Conservation (phyloP, 2,329 filamentous ascomycete genomes). For the Colletotrichum sp. region DNA sequence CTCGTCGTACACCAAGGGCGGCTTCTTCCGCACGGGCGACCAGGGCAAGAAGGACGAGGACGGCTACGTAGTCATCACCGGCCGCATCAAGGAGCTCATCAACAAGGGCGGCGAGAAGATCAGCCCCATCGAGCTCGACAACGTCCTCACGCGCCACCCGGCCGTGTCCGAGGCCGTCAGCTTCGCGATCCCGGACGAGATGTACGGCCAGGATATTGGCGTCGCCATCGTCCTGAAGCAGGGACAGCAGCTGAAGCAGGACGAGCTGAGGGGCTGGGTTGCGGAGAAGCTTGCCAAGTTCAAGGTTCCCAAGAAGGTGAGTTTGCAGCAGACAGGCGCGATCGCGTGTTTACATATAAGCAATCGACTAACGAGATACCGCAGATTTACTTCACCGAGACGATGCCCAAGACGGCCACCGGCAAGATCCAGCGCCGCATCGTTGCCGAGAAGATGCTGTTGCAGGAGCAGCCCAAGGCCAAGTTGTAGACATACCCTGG, state of each 20-base stretch:
- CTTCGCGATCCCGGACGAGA: constrained; percentile 81
- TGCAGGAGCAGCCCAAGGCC: constrained; percentile 62
- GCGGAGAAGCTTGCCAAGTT: constrained; percentile 77
- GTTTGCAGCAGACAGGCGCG: constrained; percentile 16
- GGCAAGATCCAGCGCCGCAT: constrained; percentile 87
- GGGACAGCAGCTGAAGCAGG: constrained; percentile 58
- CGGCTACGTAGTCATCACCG: constrained; percentile 85
- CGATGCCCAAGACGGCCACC: constrained; percentile 92
- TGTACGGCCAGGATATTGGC: constrained; percentile 83
- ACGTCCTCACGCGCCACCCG: constrained; percentile 76
- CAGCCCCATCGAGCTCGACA: constrained; percentile 86
- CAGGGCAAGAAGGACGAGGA: constrained; percentile 82
- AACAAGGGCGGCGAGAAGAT: constrained; percentile 93
- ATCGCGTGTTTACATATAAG: not conserved
- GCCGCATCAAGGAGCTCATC: constrained; percentile 93
- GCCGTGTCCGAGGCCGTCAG: constrained; percentile 79
- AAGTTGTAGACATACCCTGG: constrained; percentile 49
- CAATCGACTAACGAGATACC: not conserved
- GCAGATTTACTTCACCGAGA: constrained; percentile 80
- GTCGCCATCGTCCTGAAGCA: constrained; percentile 77
- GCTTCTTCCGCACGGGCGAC: constrained; percentile 88
- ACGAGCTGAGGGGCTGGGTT: constrained; percentile 73
- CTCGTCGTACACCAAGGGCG: constrained; percentile 73
- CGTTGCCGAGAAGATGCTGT: constrained; percentile 85
- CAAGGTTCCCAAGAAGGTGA: constrained; percentile 82